Evolutionary conservation across 202 grass and related monocot species (phyloP).

Genomic region (Digitaria exilis): DNA sequence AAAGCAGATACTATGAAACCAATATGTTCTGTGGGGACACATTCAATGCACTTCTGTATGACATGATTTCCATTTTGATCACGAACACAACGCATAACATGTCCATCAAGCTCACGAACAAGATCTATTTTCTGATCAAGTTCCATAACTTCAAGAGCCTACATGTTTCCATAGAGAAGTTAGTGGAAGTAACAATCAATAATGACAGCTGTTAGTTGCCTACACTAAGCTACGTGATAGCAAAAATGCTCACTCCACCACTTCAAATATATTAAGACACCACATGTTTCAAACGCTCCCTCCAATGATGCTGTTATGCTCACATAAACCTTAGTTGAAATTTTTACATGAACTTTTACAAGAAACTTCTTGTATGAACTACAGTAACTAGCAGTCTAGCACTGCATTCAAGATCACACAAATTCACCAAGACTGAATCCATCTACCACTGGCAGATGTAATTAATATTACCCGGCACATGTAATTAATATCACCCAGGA

Average conservation of each 20-base stretch:
- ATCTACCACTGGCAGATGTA: neutral
- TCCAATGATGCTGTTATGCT: conserved; percentile 1
- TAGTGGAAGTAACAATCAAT: conserved; percentile 34
- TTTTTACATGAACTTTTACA: neutral
- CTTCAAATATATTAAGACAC: too few species aligned
- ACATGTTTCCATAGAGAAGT: conserved; percentile 35
- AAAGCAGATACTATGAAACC: conserved; percentile 86
- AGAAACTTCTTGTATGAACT: too few species aligned
- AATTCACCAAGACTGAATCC: conserved; percentile 1
- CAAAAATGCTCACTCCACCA: too few species aligned
- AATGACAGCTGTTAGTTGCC: conserved; percentile 4
- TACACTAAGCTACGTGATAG: too few species aligned
- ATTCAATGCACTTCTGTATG: conserved; percentile 99
- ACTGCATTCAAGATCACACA: neutral
- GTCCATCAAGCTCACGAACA: conserved; percentile 88
- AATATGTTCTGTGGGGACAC: conserved; percentile 85
- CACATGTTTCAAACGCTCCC: neutral
- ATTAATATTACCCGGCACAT: too few species aligned
- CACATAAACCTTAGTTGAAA: neutral
- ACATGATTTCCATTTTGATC: conserved; percentile 99
- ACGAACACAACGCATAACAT: conserved; percentile 90
- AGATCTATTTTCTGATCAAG: conserved; percentile 86
- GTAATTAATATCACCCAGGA: neutral
- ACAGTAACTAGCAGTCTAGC: neutral
- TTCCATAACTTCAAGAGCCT: conserved; percentile 98